These are phyloP conservation scores for Leccinum olivaceopallidum DNA, from an alignment of 768 basidiomycete genomes.

Conservation along the genomic window DNA sequence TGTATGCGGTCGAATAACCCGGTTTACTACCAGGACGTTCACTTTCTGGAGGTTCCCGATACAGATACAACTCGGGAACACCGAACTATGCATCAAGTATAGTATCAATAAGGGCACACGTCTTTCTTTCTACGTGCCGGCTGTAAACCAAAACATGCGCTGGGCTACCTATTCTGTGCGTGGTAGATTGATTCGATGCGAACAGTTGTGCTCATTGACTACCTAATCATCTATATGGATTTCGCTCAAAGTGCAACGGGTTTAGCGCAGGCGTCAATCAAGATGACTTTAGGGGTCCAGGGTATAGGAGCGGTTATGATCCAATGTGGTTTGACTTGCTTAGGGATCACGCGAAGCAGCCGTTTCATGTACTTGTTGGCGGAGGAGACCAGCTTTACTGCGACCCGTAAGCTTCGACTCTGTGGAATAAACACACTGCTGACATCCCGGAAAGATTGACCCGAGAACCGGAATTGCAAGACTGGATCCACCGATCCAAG, in stretches of 20 bases:
- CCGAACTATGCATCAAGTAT: constrained; percentile 80
- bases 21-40: constrained; percentile 55
- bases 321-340: constrained; percentile 96
- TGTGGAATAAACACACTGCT: neutral
- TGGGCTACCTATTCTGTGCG: constrained; percentile 87
- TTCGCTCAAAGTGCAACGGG: constrained; percentile 67
- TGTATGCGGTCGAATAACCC: neutral
- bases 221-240: neutral
- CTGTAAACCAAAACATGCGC: constrained; percentile 77
- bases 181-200: constrained; percentile 6
- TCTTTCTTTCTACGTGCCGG: constrained; percentile 84
- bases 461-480: constrained; percentile 85
- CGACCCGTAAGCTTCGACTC: constrained; percentile 52
- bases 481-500: constrained; percentile 71
- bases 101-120: constrained; percentile 78
- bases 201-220: neutral
- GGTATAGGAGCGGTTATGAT: constrained; percentile 81
- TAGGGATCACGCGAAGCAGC: constrained; percentile 70
- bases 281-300: constrained; percentile 81
- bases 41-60: constrained; percentile 96
- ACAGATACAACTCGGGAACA: constrained; percentile 67
- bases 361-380: constrained; percentile 91
- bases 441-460: constrained; percentile 51
- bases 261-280: constrained; percentile 89
- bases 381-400: constrained; percentile 95